Evolutionary conservation across 768 basidiomycete genomes (phyloP), one percentile per base, ranked within the genome.

Genomic region (Gautieria morchelliformis): DNA sequence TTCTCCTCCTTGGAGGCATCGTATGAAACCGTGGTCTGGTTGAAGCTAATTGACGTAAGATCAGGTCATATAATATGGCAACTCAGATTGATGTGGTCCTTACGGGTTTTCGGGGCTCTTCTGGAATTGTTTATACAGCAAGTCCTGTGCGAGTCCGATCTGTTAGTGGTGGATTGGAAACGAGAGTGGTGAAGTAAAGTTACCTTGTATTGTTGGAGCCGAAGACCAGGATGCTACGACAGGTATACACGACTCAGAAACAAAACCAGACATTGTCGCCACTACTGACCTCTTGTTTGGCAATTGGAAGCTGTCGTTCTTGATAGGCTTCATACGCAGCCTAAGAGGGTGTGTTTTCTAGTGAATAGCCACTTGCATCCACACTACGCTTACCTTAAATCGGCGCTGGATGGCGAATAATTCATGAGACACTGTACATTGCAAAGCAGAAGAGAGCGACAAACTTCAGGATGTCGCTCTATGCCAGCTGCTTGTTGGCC

Each of bases 101-200:
- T 72, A 94, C 93, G 93, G 89, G 70, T 96, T 96, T 60, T 96
- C 93, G 0, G 93, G 90, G 1, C 89, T 85, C 70, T 96, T 97
- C 70, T 96, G 90, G 83, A 97, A 97, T 69, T 91, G 84, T 72
- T 95, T 96, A 80, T 81, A 86, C 49, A 96, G 72, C 50, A 93
- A 71, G 59, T 97, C 93, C 82, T 92, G 66, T 9, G 35, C 35
- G 14, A 10, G 35, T 37, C 35, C 9, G 9, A 37, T 37, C 14
- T 37, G 35, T 37, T 61, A 54, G 8, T 19, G 24, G 52, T 42
- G 60, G 53, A 45, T 55, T 50, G 47, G 35, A 44, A 35, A 45
- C 51, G 10, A 33, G 48, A 20, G 53, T 11, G 12, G 27, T 19
- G n/a, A n/a, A 52, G 4, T 48, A 35, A 30, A 45, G 63, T 70